These are phyloP conservation scores for Corymbia calophylla DNA, from an alignment of 441 rosid species.

Conservation along the genomic window DNA sequence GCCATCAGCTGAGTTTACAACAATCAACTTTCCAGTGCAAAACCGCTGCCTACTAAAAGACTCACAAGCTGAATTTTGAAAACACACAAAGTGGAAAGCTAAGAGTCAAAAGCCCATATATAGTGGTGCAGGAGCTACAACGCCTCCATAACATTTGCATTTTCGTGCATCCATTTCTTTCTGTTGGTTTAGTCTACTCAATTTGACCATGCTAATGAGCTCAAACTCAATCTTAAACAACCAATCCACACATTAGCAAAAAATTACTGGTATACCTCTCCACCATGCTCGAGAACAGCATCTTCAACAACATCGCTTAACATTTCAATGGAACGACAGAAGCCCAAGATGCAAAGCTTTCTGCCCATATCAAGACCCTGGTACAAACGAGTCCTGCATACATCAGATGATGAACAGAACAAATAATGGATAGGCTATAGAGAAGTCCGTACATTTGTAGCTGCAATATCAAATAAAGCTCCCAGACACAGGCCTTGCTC, in stretches of 20 bases:
- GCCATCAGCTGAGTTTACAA: not conserved
- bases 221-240: not conserved
- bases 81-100: not conserved
- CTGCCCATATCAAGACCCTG: constrained; percentile 92
- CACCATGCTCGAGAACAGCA: constrained; percentile 81
- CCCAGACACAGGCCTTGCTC: constrained; percentile 76
- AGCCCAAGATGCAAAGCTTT: constrained; percentile 85
- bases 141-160: not conserved
- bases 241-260: not conserved
- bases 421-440: not conserved
- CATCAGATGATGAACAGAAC: not conserved
- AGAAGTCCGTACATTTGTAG: constrained; percentile 56
- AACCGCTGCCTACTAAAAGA: not conserved
- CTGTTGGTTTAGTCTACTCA: not conserved
- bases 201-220: not conserved
- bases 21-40: not conserved
- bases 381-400: not conserved
- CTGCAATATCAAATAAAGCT: constrained; percentile 87
- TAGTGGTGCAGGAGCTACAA: not conserved
- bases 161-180: not conserved
- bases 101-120: not conserved
- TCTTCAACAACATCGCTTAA: constrained; percentile 90
- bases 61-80: not conserved
- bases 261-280: constrained; percentile 45
- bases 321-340: constrained; percentile 94